Evolutionary conservation across 495 filamentous ascomycete species (phyloP).

Genomic region (Talaromyces trachyspermus): DNA sequence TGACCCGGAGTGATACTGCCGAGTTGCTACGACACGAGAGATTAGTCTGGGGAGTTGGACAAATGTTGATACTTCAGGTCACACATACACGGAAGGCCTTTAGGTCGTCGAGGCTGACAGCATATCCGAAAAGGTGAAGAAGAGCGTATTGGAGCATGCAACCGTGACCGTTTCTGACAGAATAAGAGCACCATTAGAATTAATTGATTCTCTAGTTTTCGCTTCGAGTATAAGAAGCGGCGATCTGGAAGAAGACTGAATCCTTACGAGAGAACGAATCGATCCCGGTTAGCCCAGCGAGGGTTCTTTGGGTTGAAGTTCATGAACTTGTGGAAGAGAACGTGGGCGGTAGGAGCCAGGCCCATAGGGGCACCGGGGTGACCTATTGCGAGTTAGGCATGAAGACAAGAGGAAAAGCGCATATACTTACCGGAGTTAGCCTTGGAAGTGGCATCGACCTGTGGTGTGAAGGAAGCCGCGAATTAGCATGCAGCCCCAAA

Average conservation of each 20-base stretch:
- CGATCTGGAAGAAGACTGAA: too few species aligned
- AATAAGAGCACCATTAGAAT: too few species aligned
- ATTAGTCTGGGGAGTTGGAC: too few species aligned
- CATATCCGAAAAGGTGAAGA: slow-evolving; percentile 93
- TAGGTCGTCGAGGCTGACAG: slow-evolving; percentile 75
- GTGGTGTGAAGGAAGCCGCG: slow-evolving; percentile 10
- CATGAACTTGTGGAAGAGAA: slow-evolving; percentile 99
- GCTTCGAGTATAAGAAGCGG: too few species aligned
- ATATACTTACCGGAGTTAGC: slow-evolving; percentile 60
- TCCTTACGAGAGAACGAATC: slow-evolving; percentile 99
- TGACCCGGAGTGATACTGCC: slow-evolving; percentile 96
- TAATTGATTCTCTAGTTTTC: too few species aligned
- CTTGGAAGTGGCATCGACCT: slow-evolving; percentile 96
- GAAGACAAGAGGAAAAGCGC: not conserved
- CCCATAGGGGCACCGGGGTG: slow-evolving; percentile 99
- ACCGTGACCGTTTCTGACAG: slow-evolving; percentile 92
- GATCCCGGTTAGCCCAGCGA: slow-evolving; percentile 91
- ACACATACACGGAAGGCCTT: slow-evolving; percentile 87
- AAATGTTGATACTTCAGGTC: too few species aligned
- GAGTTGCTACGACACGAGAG: slow-evolving; percentile 58
- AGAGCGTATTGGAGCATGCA: slow-evolving; percentile 99
- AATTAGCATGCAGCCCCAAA: not conserved
- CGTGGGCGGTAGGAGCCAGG: slow-evolving; percentile 95
- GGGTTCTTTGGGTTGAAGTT: slow-evolving; percentile 99
- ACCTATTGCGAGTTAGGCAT: slow-evolving; percentile 33